phyloP scores from a whole-genome alignment of 805 yeast genomes.

The Candida germanica region DNA sequence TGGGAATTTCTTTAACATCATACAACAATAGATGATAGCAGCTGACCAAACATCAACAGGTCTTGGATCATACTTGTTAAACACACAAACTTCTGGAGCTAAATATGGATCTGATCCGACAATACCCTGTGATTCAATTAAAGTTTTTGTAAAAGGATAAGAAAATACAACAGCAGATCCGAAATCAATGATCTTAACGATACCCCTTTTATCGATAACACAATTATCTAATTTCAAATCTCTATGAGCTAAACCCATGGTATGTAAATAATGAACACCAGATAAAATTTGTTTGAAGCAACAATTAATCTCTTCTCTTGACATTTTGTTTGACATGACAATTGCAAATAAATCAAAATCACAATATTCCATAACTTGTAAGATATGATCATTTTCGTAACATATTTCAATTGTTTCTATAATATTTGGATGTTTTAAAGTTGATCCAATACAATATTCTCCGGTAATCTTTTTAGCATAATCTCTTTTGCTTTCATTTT shows the following conservation, averaged over 20 bases:
- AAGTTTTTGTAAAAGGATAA: conserved; percentile 64
- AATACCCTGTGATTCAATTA: conserved; percentile 66
- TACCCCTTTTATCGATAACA: conserved; percentile 71
- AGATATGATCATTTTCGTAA: conserved; percentile 66
- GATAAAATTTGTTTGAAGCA: conserved; percentile 70
- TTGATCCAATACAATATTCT: conserved; percentile 84
- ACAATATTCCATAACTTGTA: conserved; percentile 93
- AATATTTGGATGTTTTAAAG: conserved; percentile 76
- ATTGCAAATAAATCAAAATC: conserved; percentile 83
- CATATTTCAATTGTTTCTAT: conserved; percentile 77
- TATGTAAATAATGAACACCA: conserved; percentile 72
- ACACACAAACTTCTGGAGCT: conserved; percentile 75
- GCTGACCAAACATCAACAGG: conserved; percentile 82
- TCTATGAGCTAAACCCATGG: conserved; percentile 78
- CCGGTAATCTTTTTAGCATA: conserved; percentile 85
- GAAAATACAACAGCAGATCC: conserved; percentile 82
- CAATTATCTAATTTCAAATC: conserved; percentile 83
- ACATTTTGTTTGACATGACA: conserved; percentile 82
- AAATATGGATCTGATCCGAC: conserved; percentile 86
- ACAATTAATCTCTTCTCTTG: conserved; percentile 77
- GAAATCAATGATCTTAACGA: conserved; percentile 75
- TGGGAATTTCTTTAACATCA: conserved; percentile 81
- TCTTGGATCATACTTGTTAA: conserved; percentile 65
- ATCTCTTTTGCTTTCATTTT: conserved; percentile 68
- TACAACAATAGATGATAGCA: conserved; percentile 82